Evolutionary conservation across 192 early-diverging fungal genomes (phyloP), one percentile per base, ranked within the genome.

Genomic region (Podochytrium sp.): DNA sequence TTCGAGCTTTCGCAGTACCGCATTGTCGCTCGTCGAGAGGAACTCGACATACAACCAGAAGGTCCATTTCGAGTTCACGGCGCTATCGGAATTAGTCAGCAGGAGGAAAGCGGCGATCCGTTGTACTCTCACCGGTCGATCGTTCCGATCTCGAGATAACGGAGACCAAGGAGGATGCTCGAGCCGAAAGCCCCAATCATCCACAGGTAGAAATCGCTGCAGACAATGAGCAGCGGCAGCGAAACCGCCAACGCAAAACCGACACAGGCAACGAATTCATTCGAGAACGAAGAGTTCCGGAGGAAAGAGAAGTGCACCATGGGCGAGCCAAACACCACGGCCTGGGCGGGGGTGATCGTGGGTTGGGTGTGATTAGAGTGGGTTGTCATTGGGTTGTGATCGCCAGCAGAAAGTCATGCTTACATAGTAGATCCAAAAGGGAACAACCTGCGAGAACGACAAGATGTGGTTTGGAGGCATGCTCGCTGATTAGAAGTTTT

Each of bases 11-110:
- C 63, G 63, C 3, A 65, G 38, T 12, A 5, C 20, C 6, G 20
- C 6, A 29, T 40, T 65, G 37, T 65, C 63, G 0, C 20, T 18
- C 5, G 63, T 65, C 1, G 29, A 6, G 20, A 65, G 7, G 42
- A 65, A 65, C n/a, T 65, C 63, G 41, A 30, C 40, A 42, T 65
- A 65, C 25, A 47, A 38, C 23, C n/a, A 18, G 14, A 65, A 25
- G 32, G 41, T 27, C n/a, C 32, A 65, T 5, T n/a, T 43, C 4
- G 40, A 47, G 29, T 65, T 65, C 41, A 65, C 18, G 20, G 14
- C 25, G 23, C 63, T 62, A 38, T 18, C 14, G 29, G 60, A 1
- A n/a, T 62, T 6, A 39, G 43, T 62, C 20, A 38, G 60, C 1
- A 1, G 30, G 55, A 57, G 14, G 55, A 57, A 27, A 27, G 0